Evolutionary conservation across 2,329 filamentous ascomycete species (phyloP), one percentile per base, ranked within the genome.

Genomic region (Claviceps humidiphila): DNA sequence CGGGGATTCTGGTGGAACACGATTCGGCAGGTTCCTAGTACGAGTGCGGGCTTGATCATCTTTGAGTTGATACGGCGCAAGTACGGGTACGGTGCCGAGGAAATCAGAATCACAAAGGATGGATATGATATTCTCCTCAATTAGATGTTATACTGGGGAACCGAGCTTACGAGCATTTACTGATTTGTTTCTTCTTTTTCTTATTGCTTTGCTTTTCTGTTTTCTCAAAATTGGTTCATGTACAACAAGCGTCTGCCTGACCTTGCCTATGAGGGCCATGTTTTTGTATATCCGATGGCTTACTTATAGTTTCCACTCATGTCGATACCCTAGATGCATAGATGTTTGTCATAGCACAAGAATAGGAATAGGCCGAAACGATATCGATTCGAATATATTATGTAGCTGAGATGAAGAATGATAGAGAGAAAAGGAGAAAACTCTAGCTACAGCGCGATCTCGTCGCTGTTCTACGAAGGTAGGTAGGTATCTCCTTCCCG

Each of bases 21-120:
- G 0, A 75, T 89, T 50, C 73, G 83, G 5, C 85, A 89, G 66
- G 83, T 87, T 2, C 86, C 86, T 0, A 87, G 84, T 62, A 89
- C 86, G 2, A 85, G 82, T 54, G 85, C 85, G 0, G 86, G 85
- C 0, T 64, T 90, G 54, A 87, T 90, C 58, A 86, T 88, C 20
- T 90, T 90, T 63, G 86, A 90, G 67, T 63, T 90, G 45, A 80
- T 89, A 40, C 72, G 86, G 53, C 73, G 85, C 39, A 87, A 87
- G 66, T 89, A 88, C 58, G 82, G 82, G 1, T 72, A 78, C 53
- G 74, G 76, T 2, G 73, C 73, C 17, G 82, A 84, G 49, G 76
- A 76, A 59, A 81, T 81, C 56, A 74, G 74, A 58, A 87, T 86
- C 51, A 77, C 74, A 48, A 79, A 80, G 63, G 83, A 85, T 57